Evolutionary conservation across 768 basidiomycete genomes (phyloP).

Genomic region (Amanita exitialis): DNA sequence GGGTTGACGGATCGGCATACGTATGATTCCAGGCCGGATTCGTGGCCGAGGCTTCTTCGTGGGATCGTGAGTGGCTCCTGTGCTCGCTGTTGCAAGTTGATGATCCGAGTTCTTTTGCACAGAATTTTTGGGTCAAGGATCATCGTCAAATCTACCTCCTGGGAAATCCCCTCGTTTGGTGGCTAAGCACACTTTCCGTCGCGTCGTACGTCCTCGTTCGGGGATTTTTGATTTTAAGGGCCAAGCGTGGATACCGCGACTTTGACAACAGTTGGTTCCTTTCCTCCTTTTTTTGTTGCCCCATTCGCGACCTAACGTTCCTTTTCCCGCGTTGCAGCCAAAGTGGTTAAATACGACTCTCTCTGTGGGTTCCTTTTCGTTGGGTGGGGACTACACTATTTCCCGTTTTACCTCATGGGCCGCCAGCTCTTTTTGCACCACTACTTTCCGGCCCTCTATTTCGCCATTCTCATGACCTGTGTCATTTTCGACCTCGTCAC

Average conservation of each 20-base stretch:
- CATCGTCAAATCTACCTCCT: slow-evolving; percentile 92
- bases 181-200: slow-evolving; percentile 67
- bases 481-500: slow-evolving; percentile 81
- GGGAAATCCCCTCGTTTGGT: slow-evolving; percentile 95
- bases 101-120: slow-evolving; percentile 5
- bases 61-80: slow-evolving; percentile 70
- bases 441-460: slow-evolving; percentile 96
- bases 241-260: slow-evolving; percentile 85
- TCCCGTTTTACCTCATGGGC: slow-evolving; percentile 95
- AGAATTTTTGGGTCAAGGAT: slow-evolving; percentile 99
- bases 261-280: slow-evolving; percentile 75
- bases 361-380: slow-evolving; percentile 87
- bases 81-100: not conserved
- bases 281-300: not conserved
- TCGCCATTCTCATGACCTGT: slow-evolving; percentile 72
- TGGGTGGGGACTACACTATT: slow-evolving; percentile 89
- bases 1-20: slow-evolving; percentile 92
- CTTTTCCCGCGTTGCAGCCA: slow-evolving; percentile 37
- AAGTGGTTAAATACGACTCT: slow-evolving; percentile 85
- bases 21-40: slow-evolving; percentile 86
- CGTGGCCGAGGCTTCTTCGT: slow-evolving; percentile 85
- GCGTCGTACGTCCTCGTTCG: slow-evolving; percentile 57
- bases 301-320: not conserved
- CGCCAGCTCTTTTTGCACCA: slow-evolving; percentile 98
- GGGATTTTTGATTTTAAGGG: slow-evolving; percentile 75